Evolutionary conservation across 106 monocot species (phyloP).

Genomic region (Phalaenopsis equestris): DNA sequence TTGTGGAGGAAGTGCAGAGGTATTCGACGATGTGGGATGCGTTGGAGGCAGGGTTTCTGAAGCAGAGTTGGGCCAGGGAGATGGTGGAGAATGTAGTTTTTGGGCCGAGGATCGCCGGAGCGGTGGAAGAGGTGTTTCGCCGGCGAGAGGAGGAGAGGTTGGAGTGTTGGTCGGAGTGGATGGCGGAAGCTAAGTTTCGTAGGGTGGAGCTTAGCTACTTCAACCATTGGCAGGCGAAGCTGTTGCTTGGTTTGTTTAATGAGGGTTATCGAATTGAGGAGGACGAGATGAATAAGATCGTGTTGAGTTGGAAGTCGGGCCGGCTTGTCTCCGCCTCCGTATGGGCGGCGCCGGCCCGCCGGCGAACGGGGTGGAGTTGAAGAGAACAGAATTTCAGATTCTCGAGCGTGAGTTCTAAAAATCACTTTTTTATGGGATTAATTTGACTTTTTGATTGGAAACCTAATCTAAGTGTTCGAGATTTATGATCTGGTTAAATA

Average conservation of each 20-base stretch:
- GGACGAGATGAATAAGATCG: conserved; percentile 23
- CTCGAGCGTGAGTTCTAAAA: no score
- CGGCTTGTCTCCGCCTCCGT: conserved; percentile 34
- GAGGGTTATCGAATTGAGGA: conserved; percentile 35
- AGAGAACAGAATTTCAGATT: no score
- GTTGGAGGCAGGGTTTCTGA: conserved; percentile 21
- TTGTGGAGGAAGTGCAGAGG: conserved; percentile 24
- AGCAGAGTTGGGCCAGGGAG: conserved; percentile 17
- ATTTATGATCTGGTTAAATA: no score
- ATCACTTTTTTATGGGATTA: no score
- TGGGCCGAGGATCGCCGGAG: conserved; percentile 21
- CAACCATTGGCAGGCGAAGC: conserved; percentile 30
- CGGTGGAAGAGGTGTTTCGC: conserved; percentile 9
- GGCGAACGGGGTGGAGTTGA: not conserved
- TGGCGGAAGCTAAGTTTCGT: conserved; percentile 13
- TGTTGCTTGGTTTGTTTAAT: conserved; percentile 38
- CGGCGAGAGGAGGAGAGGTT: not conserved
- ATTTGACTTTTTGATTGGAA: no score
- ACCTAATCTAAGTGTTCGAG: no score
- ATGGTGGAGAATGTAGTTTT: conserved; percentile 24
- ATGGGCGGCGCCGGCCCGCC: conserved; percentile 16
- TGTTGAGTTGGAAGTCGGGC: conserved; percentile 32
- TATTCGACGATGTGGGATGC: conserved; percentile 25
- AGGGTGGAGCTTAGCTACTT: conserved; percentile 27
- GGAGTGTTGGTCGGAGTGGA: conserved; percentile 15